These are phyloP conservation scores for Leishmania mexicana DNA, from an alignment of 208 protist genomes.

Conservation along the genomic window DNA sequence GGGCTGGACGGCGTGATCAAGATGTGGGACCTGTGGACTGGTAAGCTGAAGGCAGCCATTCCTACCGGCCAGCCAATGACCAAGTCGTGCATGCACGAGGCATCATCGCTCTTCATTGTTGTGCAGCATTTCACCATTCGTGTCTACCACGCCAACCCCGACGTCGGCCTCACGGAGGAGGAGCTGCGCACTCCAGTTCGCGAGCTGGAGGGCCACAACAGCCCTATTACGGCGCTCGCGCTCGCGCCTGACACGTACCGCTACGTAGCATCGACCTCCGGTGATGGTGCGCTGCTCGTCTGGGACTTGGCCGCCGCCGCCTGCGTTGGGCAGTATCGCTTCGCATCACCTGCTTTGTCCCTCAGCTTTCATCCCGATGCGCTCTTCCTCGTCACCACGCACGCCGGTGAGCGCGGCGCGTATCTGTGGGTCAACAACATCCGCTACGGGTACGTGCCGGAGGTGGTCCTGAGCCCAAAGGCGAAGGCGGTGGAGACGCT, in stretches of 20 bases:
- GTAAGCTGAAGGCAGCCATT: slow-evolving; percentile 43
- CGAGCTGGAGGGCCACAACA: slow-evolving; percentile 75
- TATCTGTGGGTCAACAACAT: slow-evolving; percentile 91
- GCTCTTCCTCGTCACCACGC: slow-evolving; percentile 84
- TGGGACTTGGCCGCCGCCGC: slow-evolving; percentile 86
- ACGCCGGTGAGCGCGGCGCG: slow-evolving; percentile 81
- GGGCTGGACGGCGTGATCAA: slow-evolving; percentile 79
- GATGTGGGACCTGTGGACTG: slow-evolving; percentile 68
- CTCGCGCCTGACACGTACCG: slow-evolving; percentile 75
- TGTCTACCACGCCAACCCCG: slow-evolving; percentile 81
- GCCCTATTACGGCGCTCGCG: slow-evolving; percentile 80
- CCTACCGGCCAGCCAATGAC: slow-evolving; percentile 58
- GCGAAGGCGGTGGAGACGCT: slow-evolving; percentile 43
- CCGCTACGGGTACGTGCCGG: slow-evolving; percentile 87
- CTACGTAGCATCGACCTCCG: slow-evolving; percentile 74
- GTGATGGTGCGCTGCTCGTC: slow-evolving; percentile 72
- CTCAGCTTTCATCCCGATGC: slow-evolving; percentile 87
- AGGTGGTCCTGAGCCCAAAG: slow-evolving; percentile 67
- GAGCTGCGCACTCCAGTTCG: slow-evolving; percentile 69
- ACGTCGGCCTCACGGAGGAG: slow-evolving; percentile 39
- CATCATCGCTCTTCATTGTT: slow-evolving; percentile 72
- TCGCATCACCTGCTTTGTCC: slow-evolving; percentile 70
- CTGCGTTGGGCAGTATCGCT: slow-evolving; percentile 88
- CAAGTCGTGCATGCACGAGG: slow-evolving; percentile 75
- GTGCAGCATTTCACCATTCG: slow-evolving; percentile 75